Base-by-base conservation (phyloP, 495 filamentous ascomycete genomes). In the Oidiodendron maius region DNA sequence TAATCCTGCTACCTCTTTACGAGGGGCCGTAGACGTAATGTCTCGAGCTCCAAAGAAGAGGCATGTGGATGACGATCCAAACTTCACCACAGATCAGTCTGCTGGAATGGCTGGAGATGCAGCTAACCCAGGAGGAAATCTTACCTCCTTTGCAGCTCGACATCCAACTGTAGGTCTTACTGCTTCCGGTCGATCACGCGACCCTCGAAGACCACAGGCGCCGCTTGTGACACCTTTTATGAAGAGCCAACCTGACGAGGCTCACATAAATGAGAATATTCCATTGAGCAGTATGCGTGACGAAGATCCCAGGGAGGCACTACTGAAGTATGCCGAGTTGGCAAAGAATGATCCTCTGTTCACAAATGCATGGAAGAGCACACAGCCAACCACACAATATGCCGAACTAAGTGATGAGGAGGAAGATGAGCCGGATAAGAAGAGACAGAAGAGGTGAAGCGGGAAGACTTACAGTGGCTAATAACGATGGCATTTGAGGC, bases 251-350 rank as follows among this genome's bases (percentile, higher is more conserved):
- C 89, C 94, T 5, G 90, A 96, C 67, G 87, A 91, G 65, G 82
- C 81, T 51, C 87, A 95, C 69, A 87, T 98, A 47, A 79, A 82
- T 36, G 81, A 91, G 56, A 83, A 82, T 53, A 94, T 96, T 37
- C 88, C 91, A 15, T 73, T 96, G 25, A 93, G 87, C 55, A 82
- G 77, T n/a, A 94, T 96, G 90, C 78, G 93, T 18, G 91, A 98
- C 66, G 93, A 98, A 64, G 93, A 98, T 71, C 93, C 93, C 6
- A 73, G 93, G 48, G 93, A 95, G 68, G 93, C 93, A 24, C 68
- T 98, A 52, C 64, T 97, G 54, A 95, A 93, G 67, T 98, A 96
- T 72, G 93, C 91, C 13, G 89, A 95, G 15, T 83, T 93, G 61
- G 91, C 90, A 3, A 80, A 95, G 67, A 91, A 91, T 61, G 88